A percentile compares a stretch with the other conserved stretches of the same genome.
These are phyloP conservation scores for Sechiopsis laciniata DNA, from an alignment of 306 rosid genomes.

Conservation along the genomic window DNA sequence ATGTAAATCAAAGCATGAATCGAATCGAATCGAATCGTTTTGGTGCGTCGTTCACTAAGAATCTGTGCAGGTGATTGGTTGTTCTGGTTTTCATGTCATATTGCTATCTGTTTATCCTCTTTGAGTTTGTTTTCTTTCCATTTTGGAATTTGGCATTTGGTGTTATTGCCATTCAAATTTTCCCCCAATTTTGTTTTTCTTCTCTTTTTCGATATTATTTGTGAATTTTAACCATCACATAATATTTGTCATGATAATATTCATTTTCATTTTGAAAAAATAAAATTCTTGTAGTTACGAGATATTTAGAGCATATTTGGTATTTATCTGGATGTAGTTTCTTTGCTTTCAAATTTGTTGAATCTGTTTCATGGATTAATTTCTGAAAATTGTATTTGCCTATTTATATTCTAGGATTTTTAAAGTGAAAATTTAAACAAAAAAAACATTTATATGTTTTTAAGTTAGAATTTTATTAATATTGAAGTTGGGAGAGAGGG, in stretches of 20 bases:
- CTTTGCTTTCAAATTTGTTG: too few species aligned
- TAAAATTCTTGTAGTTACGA: neutral
- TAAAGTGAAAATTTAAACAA: too few species aligned
- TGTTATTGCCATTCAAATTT: neutral
- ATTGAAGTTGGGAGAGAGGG: too few species aligned
- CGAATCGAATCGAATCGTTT: too few species aligned
- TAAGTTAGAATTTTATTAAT: too few species aligned
- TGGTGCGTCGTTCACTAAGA: too few species aligned
- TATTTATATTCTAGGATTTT: too few species aligned
- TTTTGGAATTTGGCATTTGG: conserved; percentile 5
- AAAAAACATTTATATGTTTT: too few species aligned
- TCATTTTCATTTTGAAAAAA: neutral
- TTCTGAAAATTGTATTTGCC: too few species aligned
- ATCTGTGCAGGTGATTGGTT: conserved; percentile 4
- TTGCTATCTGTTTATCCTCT: conserved; percentile 21
- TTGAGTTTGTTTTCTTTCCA: conserved; percentile 13
- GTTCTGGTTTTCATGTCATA: neutral
- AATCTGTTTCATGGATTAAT: too few species aligned
- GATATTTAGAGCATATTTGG: too few species aligned
- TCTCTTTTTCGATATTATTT: neutral
- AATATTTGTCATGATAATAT: neutral
- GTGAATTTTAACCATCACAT: neutral
- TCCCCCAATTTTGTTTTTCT: neutral
- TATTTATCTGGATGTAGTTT: too few species aligned
- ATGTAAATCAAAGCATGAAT: neutral